These are phyloP conservation scores for Cucurbitaria berberidis DNA, from an alignment of 2,329 filamentous ascomycete species.

Conservation along the genomic window DNA sequence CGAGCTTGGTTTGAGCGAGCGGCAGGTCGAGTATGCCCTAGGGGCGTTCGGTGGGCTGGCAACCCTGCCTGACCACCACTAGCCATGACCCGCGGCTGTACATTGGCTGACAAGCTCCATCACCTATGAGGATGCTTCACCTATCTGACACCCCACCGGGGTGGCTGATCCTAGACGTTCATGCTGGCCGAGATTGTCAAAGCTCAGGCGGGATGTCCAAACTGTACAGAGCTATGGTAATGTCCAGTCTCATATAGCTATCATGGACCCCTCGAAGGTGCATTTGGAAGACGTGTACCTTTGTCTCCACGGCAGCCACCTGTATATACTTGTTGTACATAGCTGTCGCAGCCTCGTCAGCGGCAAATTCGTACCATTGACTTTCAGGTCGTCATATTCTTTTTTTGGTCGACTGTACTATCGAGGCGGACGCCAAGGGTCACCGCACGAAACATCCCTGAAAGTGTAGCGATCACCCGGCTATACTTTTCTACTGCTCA, in stretches of 20 bases:
- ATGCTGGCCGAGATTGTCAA: constrained; percentile 21
- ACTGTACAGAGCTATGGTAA: constrained; percentile 10
- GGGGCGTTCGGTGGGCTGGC: constrained; percentile 12
- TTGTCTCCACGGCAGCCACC: background rate
- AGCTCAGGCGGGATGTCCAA: constrained; percentile 3
- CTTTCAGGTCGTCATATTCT: constrained; percentile 19
- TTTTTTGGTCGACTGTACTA: constrained; percentile 8
- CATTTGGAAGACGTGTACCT: constrained; percentile 1
- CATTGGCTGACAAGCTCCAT: constrained; percentile 34
- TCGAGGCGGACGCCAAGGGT: constrained; percentile 31
- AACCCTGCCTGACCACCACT: constrained; percentile 29
- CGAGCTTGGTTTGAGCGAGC: constrained; percentile 36
- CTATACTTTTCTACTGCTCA: constrained; percentile 24
- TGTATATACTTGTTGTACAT: constrained; percentile 7
- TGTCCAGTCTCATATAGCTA: constrained; percentile 19
- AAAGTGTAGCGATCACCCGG: constrained; percentile 28
- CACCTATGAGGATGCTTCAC: constrained; percentile 11
- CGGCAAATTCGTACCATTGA: background rate
- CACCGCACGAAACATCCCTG: constrained; percentile 26
- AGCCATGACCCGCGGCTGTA: constrained; percentile 19
- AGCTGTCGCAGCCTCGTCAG: background rate
- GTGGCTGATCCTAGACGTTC: constrained; percentile 27
- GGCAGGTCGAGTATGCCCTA: too few species aligned
- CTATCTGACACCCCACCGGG: constrained; percentile 40
- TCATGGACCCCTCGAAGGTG: constrained; percentile 20